Evolutionary conservation across 495 filamentous ascomycete genomes (phyloP).

Genomic region (Penicillium roqueforti): DNA sequence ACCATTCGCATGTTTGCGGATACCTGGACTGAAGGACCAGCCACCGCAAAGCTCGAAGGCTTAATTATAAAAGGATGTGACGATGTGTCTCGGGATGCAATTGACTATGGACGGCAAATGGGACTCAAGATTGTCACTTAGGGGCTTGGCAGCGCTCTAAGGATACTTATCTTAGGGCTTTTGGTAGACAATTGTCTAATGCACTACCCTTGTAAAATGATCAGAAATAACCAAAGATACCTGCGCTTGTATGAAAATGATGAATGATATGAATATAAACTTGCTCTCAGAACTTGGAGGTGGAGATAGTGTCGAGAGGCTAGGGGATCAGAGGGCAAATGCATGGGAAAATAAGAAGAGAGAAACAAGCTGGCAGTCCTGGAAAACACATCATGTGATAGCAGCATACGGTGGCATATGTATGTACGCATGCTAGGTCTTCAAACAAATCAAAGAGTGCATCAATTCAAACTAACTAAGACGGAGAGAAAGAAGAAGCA

Average conservation of each 20-base stretch:
- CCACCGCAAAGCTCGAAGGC: slow-evolving; percentile 18
- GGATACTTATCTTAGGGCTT: neutral
- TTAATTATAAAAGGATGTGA: slow-evolving; percentile 32
- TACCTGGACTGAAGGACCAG: slow-evolving; percentile 6
- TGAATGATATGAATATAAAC: neutral
- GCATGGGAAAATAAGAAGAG: too few relatives aligned
- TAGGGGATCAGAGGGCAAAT: too few relatives aligned
- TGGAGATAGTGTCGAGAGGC: too few relatives aligned
- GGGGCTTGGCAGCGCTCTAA: neutral
- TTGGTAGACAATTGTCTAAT: neutral
- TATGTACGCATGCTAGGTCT: too few relatives aligned
- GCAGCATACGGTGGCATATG: too few relatives aligned
- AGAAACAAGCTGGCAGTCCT: too few relatives aligned
- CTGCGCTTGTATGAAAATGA: neutral
- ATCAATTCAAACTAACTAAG: too few relatives aligned
- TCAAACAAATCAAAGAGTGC: too few relatives aligned
- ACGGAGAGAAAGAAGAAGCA: too few relatives aligned
- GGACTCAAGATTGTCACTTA: slow-evolving; percentile 31
- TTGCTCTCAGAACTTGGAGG: neutral
- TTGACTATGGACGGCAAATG: slow-evolving; percentile 32
- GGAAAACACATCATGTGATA: neutral
- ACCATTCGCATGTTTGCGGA: slow-evolving; percentile 34
- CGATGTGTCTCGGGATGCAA: slow-evolving; percentile 34
- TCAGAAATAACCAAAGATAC: neutral
- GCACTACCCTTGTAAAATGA: neutral